Conservation (phyloP, 1,284 basidiomycete species). For the Cronartium quercuum region DNA sequence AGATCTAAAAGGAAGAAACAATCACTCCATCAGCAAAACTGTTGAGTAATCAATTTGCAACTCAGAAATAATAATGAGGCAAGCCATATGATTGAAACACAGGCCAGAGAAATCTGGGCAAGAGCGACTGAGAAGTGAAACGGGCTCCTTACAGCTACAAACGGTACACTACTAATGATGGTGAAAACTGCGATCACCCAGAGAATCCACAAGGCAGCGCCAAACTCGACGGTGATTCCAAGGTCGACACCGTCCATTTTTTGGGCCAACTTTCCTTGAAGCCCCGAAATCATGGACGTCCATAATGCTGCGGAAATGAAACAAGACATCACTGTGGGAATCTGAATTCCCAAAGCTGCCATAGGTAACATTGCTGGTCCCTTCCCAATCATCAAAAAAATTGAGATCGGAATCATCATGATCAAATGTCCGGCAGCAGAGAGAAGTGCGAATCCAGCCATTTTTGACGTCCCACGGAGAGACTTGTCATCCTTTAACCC, state of each 20-base stretch:
- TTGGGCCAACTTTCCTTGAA: conserved; percentile 20
- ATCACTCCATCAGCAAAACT: no score
- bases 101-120: no score
- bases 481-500: neutral
- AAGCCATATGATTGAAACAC: no score
- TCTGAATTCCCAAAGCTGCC: no score
- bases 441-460: conserved; percentile 17
- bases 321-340: no score
- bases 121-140: no score
- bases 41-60: no score
- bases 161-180: no score
- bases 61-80: no score
- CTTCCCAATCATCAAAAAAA: no score
- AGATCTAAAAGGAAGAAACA: no score
- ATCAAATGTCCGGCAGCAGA: conserved; percentile 9
- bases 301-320: conserved; percentile 14
- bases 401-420: neutral
- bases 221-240: conserved; percentile 7
- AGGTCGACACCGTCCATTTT: neutral
- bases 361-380: conserved; percentile 2
- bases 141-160: no score
- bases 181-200: conserved; percentile 23
- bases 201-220: conserved; percentile 18
- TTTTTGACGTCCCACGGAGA: neutral
- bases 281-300: conserved; percentile 16